Conservation (phyloP, 129 eudicot species). For the Daucus carota region DH1_v3.0 NC_030385.2:8912501-8913000, state of each 20-base stretch:
- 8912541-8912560: not conserved
- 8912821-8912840: not conserved
- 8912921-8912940: not conserved
- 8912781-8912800: not conserved
- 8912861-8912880: not conserved
- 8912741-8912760: no score
- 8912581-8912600: not conserved
- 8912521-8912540: not conserved
- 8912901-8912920: not conserved
- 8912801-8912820: not conserved
- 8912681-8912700: no score
- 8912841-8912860: not conserved
- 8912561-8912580: not conserved
- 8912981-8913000: no score
- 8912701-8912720: no score
- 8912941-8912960: not conserved
- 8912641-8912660: no score
- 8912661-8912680: no score
- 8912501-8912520: not conserved
- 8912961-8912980: no score
- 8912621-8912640: not conserved
- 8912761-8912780: not conserved
- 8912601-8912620: not conserved
- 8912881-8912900: not conserved
- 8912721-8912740: no score